These are phyloP conservation scores for Psilocybe mexicana DNA, from an alignment of 1,284 basidiomycete genomes.

Conservation along the genomic window DNA sequence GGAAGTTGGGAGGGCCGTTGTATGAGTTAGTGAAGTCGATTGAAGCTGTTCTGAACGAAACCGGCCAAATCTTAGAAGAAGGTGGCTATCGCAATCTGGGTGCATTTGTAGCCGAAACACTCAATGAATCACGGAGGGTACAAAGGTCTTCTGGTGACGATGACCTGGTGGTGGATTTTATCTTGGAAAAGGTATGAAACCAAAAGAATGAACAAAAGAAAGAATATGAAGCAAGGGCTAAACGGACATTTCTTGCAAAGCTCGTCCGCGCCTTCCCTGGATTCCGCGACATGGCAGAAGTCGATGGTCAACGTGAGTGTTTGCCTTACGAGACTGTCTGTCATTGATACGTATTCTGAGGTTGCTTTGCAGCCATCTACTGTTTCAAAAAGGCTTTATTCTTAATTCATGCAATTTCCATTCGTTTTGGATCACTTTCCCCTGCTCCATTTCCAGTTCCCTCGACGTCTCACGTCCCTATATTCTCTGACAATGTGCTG, in stretches of 20 bases:
- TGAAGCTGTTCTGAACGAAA: conserved; percentile 65
- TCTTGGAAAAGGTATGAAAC: conserved; percentile 60
- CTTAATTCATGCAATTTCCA: conserved; percentile 67
- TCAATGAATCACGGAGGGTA: conserved; percentile 52
- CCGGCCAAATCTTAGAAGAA: conserved; percentile 65
- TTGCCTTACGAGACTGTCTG: neutral
- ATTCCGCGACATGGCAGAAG: conserved; percentile 70
- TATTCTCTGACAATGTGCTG: conserved; percentile 86
- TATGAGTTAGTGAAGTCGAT: conserved; percentile 74
- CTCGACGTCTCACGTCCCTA: conserved; percentile 58
- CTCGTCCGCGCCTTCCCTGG: conserved; percentile 74
- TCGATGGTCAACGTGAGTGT: conserved; percentile 62
- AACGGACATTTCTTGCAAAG: conserved; percentile 37
- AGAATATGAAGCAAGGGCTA: neutral
- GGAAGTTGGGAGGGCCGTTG: conserved; percentile 72
- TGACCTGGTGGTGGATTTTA: conserved; percentile 50
- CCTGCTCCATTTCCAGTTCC: conserved; percentile 63
- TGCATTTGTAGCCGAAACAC: conserved; percentile 65
- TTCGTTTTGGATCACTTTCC: conserved; percentile 58
- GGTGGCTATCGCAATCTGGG: conserved; percentile 72
- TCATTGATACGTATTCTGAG: neutral
- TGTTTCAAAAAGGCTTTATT: conserved; percentile 90
- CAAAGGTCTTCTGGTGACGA: conserved; percentile 30
- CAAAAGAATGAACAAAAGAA: conserved; percentile 14
- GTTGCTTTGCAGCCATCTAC: conserved; percentile 60